Base-by-base conservation (phyloP, 371 early-diverging fungal species). In the Actinomortierella ambigua region DNA sequence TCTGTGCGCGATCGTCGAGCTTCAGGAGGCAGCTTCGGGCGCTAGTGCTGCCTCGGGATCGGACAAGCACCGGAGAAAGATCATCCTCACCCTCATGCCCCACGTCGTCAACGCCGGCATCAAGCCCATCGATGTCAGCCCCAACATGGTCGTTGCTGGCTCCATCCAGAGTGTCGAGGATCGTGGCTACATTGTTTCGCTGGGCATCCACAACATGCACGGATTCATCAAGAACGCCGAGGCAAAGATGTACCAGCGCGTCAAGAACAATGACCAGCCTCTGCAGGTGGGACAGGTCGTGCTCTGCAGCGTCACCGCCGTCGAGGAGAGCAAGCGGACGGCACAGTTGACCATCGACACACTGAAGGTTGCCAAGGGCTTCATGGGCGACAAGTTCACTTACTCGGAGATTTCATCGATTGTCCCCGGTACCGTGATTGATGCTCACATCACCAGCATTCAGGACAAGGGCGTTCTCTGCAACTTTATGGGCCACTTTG, bases 101-200 rank as follows among this genome's bases (percentile, higher is more conserved):
- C 76, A 80, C 3, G 55, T 79, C 28, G 85, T 90, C 29, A 90
- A 93, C 65, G 79, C 79, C 15, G 81, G 81, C 55, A 59, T 94
- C 20, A 61, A 61, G 24, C 62, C 76, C 8, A 68, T 77, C 6
- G 90, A 89, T 60, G 53, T 91, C 29, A 77, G 80, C 3, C 68
- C 81, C 27, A 90, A 91, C 40, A 81, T 85, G 73, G 85, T 81
- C 17, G 59, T 93, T 39, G 65, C 83, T 18, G 92, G 86, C 13
- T 68, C 85, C n/a, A 84, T 93, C 8, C 59, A 78, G 52, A 86
- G 87, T 60, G 82, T 87, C 14, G 93, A 95, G 75, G 95, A 93
- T 77, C 94, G 90, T 61, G 95, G 95, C 41, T 92, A 92, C 60
- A 71, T 91, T 54, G 61, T 95, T n/a, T 81, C 82, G 15, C 61